These are phyloP conservation scores for Trichoderma koningii DNA, from an alignment of 2,329 filamentous ascomycete species.

Conservation along the genomic window DNA sequence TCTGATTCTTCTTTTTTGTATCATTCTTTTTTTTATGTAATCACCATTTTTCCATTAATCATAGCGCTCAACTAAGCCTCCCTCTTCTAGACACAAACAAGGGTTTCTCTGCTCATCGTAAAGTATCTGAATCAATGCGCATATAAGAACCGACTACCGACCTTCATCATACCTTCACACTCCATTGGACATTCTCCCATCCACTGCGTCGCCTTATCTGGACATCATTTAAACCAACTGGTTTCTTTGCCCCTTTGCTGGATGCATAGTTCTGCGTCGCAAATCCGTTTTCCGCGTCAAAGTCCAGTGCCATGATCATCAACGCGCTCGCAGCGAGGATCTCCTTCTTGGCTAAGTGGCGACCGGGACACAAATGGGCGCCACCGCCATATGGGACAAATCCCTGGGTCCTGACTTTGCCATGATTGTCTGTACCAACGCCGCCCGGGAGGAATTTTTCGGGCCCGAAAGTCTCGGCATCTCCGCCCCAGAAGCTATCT, in stretches of 20 bases:
- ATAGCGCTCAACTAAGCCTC: too few relatives aligned
- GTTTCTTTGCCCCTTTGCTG: neutral
- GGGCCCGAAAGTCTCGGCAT: slow-evolving; percentile 4
- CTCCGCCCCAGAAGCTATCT: slow-evolving; percentile 9
- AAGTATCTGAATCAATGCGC: too few relatives aligned
- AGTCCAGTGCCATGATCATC: slow-evolving; percentile 1
- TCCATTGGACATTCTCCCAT: neutral
- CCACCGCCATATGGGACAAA: slow-evolving; percentile 18
- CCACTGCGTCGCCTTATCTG: neutral
- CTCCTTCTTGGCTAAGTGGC: slow-evolving; percentile 18
- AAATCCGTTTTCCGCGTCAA: neutral
- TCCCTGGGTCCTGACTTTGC: neutral
- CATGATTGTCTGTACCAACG: neutral
- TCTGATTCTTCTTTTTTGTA: too few relatives aligned
- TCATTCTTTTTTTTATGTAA: too few relatives aligned
- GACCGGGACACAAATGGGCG: slow-evolving; percentile 12
- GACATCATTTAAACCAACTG: neutral
- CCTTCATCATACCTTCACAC: neutral
- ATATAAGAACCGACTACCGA: too few relatives aligned
- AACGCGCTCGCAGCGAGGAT: neutral
- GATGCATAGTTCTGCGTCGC: neutral
- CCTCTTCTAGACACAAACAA: too few relatives aligned
- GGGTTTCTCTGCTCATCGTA: too few relatives aligned
- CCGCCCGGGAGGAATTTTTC: slow-evolving; percentile 6
- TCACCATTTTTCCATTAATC: too few relatives aligned